Base-by-base conservation (phyloP, 2,329 filamentous ascomycete species). In the Lachnellula occidentalis region DNA sequence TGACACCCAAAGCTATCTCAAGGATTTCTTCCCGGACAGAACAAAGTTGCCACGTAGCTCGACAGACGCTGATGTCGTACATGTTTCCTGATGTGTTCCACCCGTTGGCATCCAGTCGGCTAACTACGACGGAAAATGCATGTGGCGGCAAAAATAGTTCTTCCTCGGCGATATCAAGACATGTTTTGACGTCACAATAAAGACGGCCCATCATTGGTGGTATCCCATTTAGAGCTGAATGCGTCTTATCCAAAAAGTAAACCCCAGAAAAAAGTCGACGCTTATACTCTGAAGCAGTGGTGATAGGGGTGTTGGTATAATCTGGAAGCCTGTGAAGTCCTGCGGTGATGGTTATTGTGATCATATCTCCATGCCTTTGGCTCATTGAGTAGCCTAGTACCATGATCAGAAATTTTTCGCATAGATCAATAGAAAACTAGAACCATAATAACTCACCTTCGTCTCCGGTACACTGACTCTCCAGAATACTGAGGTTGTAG, bases 281-380 rank as follows among this genome's bases (percentile, higher is more conserved):
- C 27, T 62, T 65, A 37, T 64, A 66, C 56, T 68, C 65, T 5
- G 59, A 60, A 19, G 64, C 61, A 2, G 65, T 56, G 2, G 66
- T 67, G 3, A 64, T 36, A 34, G 60, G 55, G 9, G 46, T 51
- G 14, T 45, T 48, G 42, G 43, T 52, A 43, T 63, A 57, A 19
- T 63, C 59, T 1, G 64, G 62, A 19, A 67, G 58, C 45, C 66
- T 54, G 49, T 68, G 66, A 14, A 68, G 56, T 2, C 66, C 66
- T 21, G 56, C 51, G 22, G 58, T 58, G 14, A 64, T 61, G 1
- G 60, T 49, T 9, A 58, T 53, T 14, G 63, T 66, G 2, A 66
- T 51, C 51, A 66, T 58, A 39, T 63, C 60, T n/a, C 59, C 61
- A 54, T 64, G 61, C 11, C 63, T 59, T 15, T 58, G 55, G 21